Conservation (phyloP, 495 filamentous ascomycete species). For the Xylaria venustula region DNA sequence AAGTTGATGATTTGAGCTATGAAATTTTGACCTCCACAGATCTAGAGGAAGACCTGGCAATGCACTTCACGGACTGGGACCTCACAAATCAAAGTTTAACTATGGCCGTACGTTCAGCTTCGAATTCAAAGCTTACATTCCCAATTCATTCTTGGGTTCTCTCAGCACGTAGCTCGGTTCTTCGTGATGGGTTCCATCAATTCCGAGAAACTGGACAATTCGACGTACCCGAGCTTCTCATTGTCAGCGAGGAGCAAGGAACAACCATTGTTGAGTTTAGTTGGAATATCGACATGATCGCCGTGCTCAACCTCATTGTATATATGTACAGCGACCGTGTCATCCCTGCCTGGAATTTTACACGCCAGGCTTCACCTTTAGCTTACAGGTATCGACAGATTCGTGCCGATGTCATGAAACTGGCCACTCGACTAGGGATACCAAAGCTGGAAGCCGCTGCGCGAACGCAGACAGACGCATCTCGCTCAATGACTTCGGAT, state of each 20-base stretch:
- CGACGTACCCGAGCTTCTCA: constrained; percentile 53
- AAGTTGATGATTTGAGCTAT: constrained; percentile 37
- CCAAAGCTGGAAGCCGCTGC: constrained; percentile 68
- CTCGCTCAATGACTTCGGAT: constrained; percentile 62
- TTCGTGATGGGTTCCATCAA: constrained; percentile 61
- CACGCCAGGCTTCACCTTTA: constrained; percentile 58
- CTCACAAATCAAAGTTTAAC: constrained; percentile 41
- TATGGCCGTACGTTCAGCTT: constrained; percentile 51
- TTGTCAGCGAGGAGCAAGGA: constrained; percentile 53
- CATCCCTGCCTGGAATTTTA: constrained; percentile 81
- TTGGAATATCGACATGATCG: constrained; percentile 64
- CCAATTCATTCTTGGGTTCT: constrained; percentile 84
- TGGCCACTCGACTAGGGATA: constrained; percentile 67
- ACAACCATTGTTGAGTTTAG: constrained; percentile 57
- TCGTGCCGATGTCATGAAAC: constrained; percentile 77
- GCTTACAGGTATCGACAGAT: constrained; percentile 72
- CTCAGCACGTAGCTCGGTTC: constrained; percentile 64
- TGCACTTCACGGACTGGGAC: constrained; percentile 38
- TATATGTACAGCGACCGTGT: constrained; percentile 80
- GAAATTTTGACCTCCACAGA: constrained; percentile 54
- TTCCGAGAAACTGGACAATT: constrained; percentile 42
- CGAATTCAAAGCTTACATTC: constrained; percentile 62
- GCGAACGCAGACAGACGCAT: constrained; percentile 66
- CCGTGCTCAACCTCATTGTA: constrained; percentile 72
- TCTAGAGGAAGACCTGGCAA: constrained; percentile 54